These are phyloP conservation scores for Acacia concinna DNA, from an alignment of 331 rosid species.

Conservation along the genomic window DNA sequence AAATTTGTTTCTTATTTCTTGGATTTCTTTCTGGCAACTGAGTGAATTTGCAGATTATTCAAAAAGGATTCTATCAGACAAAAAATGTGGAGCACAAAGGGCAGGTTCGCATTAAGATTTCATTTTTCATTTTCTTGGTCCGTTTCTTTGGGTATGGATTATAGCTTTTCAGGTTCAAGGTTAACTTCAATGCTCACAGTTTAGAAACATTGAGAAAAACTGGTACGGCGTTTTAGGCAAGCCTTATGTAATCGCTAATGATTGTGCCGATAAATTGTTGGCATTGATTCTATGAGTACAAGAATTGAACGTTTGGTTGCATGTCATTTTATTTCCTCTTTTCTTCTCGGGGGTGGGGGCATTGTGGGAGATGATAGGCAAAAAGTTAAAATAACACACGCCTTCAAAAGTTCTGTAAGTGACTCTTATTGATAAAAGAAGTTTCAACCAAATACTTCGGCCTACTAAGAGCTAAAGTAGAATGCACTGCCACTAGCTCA, in stretches of 20 bases:
- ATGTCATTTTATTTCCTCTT: background rate
- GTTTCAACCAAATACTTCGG: background rate
- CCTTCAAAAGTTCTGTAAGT: background rate
- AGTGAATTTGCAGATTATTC: constrained; percentile 34
- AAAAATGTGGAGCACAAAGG: constrained; percentile 47
- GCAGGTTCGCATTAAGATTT: constrained; percentile 21
- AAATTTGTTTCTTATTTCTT: background rate
- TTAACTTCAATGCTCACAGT: background rate
- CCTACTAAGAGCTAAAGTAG: background rate
- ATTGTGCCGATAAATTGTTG: background rate
- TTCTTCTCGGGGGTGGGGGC: background rate
- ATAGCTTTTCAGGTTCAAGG: background rate
- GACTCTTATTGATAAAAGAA: background rate
- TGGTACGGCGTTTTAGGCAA: background rate
- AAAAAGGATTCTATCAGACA: constrained; percentile 37
- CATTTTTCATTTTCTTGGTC: background rate
- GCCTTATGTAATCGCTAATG: background rate
- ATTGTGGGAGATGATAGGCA: background rate
- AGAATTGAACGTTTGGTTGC: background rate
- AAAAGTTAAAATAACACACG: background rate
- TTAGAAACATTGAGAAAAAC: background rate
- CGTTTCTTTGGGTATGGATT: background rate
- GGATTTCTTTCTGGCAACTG: background rate
- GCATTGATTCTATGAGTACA: background rate
- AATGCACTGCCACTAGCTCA: background rate